Evolutionary conservation across 2,329 filamentous ascomycete genomes (phyloP), one percentile per base, ranked within the genome.

Genomic region (Paracoccidioides brasiliensis): DNA sequence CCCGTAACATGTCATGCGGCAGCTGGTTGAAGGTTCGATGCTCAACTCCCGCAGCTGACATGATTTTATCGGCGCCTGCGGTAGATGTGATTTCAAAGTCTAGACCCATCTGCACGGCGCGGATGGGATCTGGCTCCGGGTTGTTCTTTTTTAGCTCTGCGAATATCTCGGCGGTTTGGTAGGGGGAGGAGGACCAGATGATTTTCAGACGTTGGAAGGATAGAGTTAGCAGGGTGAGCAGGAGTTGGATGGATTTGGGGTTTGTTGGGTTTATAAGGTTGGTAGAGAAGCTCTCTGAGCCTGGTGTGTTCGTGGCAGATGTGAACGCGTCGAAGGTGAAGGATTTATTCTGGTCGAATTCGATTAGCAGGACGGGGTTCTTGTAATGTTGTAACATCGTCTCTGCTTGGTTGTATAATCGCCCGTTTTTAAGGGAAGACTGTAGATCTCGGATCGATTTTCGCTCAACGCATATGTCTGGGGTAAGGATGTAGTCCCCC

Each of bases 131-230:
- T 0, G 93, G 93, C 71, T 98, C 93, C 3, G 84, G 78, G 63
- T 91, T 86, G 64, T 90, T 85, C 61, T 89, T 86, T 74, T 98
- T 98, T 55, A 98, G 80, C 61, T 89, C 85, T 64, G 90, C 85
- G 68, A 98, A 97, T 59, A 98, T 97, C 74, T 97, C 90, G 1
- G 93, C 93, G 0, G 93, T 97, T 70, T 98, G 90, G 67, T 95
- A 95, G 0, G 93, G 91, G 9, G 85, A 90, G 7, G 82, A 88
- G 7, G 87, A 93, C 93, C 93, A 98, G 63, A 98, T 89, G 63
- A 98, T 86, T 61, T 88, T 85, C 51, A 98, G 78, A 28, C 82
- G 82, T 0, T 93, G 93, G 64, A 97, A 98, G 0, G 91, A 88
- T 4, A 98, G 80, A 0, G 90, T 96, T 22, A 98, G 79, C 46